Conservation (phyloP, 225 moss, liverwort and hornwort species). For the Marchantia polymorpha region DNA sequence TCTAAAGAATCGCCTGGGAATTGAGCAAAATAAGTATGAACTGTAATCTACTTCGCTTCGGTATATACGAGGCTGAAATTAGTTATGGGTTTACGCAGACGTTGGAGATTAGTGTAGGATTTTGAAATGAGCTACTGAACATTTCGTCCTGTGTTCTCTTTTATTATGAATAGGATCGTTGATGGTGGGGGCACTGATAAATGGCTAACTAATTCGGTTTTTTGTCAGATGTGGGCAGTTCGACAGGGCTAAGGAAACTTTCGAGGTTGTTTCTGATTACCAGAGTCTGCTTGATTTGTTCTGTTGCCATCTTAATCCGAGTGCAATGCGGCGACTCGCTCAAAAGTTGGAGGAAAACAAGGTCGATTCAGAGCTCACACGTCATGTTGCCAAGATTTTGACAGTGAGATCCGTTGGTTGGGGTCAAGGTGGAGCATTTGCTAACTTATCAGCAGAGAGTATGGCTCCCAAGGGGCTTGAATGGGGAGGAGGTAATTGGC, state of each 20-base stretch:
- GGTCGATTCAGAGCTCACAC: slow-evolving; percentile 77
- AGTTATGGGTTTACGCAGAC: not conserved
- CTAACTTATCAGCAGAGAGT: slow-evolving; percentile 91
- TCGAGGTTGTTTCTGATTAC: slow-evolving; percentile 89
- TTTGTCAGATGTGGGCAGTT: slow-evolving; percentile 86
- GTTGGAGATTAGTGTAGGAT: not conserved
- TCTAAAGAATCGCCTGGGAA: too few relatives aligned
- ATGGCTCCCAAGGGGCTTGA: slow-evolving; percentile 98
- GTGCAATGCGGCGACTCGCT: slow-evolving; percentile 88
- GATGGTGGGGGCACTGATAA: not conserved
- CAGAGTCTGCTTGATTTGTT: slow-evolving; percentile 95
- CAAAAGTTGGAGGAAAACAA: slow-evolving; percentile 91
- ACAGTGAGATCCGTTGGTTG: slow-evolving; percentile 86
- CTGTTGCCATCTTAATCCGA: slow-evolving; percentile 93
- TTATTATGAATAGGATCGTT: not conserved
- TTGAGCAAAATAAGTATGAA: not conserved
- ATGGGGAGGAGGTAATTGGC: slow-evolving; percentile 99
- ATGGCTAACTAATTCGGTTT: not conserved
- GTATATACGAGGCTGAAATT: not conserved
- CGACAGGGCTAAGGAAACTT: slow-evolving; percentile 92
- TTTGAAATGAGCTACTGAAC: not conserved
- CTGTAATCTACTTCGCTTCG: not conserved
- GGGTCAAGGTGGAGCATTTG: slow-evolving; percentile 83
- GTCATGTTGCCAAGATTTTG: slow-evolving; percentile 89
- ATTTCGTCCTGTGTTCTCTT: not conserved